These are phyloP conservation scores for Cryomyces minteri DNA, from an alignment of 495 filamentous ascomycete genomes.

Conservation along the genomic window DNA sequence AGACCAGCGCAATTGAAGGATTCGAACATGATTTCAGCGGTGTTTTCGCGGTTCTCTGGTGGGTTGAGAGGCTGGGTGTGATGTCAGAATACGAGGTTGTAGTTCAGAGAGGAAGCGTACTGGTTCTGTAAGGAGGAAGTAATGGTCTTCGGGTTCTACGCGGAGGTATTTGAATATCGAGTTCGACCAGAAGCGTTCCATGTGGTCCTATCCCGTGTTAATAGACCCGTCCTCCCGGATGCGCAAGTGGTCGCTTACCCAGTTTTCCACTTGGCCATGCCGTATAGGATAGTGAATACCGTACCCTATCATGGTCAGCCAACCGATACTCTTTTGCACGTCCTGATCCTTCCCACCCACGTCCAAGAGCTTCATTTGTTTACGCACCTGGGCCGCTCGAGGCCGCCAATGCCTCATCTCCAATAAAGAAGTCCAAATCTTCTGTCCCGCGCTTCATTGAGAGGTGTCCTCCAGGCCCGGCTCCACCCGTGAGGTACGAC, in stretches of 20 bases:
- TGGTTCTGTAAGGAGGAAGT: constrained; percentile 94
- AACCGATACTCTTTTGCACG: not conserved
- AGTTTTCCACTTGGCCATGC: constrained; percentile 96
- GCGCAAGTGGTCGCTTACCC: constrained; percentile 35
- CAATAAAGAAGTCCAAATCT: constrained; percentile 97
- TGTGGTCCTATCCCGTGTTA: constrained; percentile 52
- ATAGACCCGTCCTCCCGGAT: not conserved
- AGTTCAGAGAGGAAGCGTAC: constrained; percentile 29
- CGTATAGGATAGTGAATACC: constrained; percentile 93
- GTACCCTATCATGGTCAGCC: constrained; percentile 43
- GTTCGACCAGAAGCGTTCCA: constrained; percentile 99
- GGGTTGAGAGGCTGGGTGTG: constrained; percentile 70
- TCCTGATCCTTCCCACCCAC: not conserved
- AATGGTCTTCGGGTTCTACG: constrained; percentile 95
- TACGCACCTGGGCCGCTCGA: constrained; percentile 57
- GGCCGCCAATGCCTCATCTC: constrained; percentile 82
- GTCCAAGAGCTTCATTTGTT: not conserved
- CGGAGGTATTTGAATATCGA: constrained; percentile 99
- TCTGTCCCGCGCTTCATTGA: constrained; percentile 93
- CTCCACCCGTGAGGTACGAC: constrained; percentile 81
- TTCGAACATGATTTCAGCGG: constrained; percentile 99
- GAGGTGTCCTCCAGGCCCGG: constrained; percentile 62
- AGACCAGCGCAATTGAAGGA: constrained; percentile 98
- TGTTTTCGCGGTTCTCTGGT: constrained; percentile 96
- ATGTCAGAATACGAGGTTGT: not conserved